Base-by-base conservation (phyloP, 257 asterid genomes). In the Solanum habrochaites region DNA sequence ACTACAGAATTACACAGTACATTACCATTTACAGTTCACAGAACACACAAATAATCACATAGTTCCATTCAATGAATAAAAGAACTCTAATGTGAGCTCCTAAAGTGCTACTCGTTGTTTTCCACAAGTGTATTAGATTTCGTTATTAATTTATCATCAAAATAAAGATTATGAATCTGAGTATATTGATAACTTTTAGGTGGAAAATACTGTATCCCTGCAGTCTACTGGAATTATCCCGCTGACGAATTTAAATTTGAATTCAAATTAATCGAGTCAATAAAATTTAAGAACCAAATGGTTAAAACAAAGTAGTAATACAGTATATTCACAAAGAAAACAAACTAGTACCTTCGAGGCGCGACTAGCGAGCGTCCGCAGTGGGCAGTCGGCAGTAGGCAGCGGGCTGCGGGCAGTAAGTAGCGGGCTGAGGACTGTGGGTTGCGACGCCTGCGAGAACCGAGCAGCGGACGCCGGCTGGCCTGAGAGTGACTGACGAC, bases 41-140 rank as follows among this genome's bases (percentile, higher is more conserved):
- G 21, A 49, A 15, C 60, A 52, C 62, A 52, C 10, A 52, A 16
- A 52, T 52, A 52, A 52, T 52, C 62, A 56, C 64, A 56, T 56
- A 56, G n/a, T 18, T 56, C 11, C 62, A 56, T 56, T 18, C 11
- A 56, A 56, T 56, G 64, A 56, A 56, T 56, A 6, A 27, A 47
- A 78, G 31, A 18, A 88, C 84, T 87, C 70, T 83, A 83, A 40
- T 81, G 81, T 86, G 86, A 83, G 73, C 43, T 82, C 73, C 25
- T 80, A 87, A 89, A 72, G 85, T 89, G 91, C 90, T 88, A 83
- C 45, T 47, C 67, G 85, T 47, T 43, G 31, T 47, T 67, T 40
- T 80, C 67, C 85, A 49, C 85, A 47, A 80, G 29, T 80, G 47
- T 80, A 80, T 16, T 29, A 29, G 43, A 80, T 47, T 80, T 69